phyloP scores from a whole-genome alignment of 179 eudicot species.

The Silene coronaria region DNA sequence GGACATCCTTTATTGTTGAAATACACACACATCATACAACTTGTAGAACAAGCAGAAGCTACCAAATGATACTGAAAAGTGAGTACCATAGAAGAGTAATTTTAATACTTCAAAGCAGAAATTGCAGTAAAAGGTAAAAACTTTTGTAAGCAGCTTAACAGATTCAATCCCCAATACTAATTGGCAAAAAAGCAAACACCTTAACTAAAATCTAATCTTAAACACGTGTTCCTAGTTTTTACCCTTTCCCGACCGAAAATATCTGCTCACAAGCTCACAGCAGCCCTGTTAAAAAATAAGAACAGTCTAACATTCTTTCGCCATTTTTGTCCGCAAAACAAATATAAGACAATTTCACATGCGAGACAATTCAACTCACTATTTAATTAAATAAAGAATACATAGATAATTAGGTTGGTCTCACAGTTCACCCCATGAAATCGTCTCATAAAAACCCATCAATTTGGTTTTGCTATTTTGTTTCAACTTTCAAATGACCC shows the following conservation, averaged over 20 bases:
- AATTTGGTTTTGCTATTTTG: no score
- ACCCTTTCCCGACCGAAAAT: not conserved
- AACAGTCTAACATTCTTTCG: not conserved
- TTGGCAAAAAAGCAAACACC: not conserved
- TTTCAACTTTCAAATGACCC: no score
- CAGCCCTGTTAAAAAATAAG: no score
- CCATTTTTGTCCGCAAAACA: not conserved
- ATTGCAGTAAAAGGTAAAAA: not conserved
- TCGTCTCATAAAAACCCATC: no score
- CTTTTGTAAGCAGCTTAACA: not conserved
- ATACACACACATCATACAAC: slow-evolving; percentile 4
- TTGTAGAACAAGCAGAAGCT: not conserved
- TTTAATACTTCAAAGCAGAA: not conserved
- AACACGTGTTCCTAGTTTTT: not conserved
- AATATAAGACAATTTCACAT: no score
- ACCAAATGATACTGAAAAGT: not conserved
- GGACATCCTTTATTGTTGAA: not conserved
- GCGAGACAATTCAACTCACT: no score
- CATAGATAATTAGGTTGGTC: no score
- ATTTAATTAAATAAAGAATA: not conserved
- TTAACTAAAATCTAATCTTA: not conserved
- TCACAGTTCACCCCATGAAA: no score
- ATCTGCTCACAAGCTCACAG: no score
- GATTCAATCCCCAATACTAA: not conserved
- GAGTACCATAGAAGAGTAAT: not conserved